Conservation (phyloP, 1,139 yeast species). For the Scheffersomyces cryptocercus region DNA sequence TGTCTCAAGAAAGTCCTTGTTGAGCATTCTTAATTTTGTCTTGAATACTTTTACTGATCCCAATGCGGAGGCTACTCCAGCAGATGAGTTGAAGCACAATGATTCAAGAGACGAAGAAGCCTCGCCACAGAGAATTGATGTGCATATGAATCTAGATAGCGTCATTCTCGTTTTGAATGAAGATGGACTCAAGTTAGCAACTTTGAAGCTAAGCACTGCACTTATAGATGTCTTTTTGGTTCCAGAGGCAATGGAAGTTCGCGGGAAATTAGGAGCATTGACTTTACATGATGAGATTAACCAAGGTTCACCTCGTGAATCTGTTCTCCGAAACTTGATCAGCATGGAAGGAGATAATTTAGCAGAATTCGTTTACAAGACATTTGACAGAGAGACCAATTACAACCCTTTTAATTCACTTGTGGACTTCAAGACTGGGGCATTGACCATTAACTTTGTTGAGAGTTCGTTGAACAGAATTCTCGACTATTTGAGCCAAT, state of each 20-base stretch:
- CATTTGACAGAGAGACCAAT: conserved; percentile 62
- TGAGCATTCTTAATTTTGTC: conserved; percentile 77
- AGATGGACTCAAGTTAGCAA: conserved; percentile 80
- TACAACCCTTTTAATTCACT: conserved; percentile 55
- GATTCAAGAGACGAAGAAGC: conserved; percentile 52
- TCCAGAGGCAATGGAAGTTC: conserved; percentile 77
- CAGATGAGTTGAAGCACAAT: conserved; percentile 68
- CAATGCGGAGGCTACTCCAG: conserved; percentile 64
- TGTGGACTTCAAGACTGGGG: conserved; percentile 70
- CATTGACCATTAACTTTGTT: conserved; percentile 72
- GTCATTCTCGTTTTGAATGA: conserved; percentile 78
- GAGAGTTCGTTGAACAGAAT: conserved; percentile 78
- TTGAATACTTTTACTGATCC: conserved; percentile 88
- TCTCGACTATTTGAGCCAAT: conserved; percentile 66
- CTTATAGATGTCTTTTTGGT: conserved; percentile 62
- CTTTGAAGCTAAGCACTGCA: conserved; percentile 75
- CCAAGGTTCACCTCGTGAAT: conserved; percentile 60
- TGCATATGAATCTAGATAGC: conserved; percentile 70
- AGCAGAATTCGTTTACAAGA: conserved; percentile 82
- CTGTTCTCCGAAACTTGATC: conserved; percentile 64
- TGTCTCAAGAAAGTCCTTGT: conserved; percentile 72
- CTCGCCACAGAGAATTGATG: conserved; percentile 73
- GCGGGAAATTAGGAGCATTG: conserved; percentile 78
- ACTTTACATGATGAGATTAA: conserved; percentile 76
- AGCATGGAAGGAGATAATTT: conserved; percentile 81